Base-by-base conservation (phyloP, 805 yeast species). In the Yarrowia sp. region DNA sequence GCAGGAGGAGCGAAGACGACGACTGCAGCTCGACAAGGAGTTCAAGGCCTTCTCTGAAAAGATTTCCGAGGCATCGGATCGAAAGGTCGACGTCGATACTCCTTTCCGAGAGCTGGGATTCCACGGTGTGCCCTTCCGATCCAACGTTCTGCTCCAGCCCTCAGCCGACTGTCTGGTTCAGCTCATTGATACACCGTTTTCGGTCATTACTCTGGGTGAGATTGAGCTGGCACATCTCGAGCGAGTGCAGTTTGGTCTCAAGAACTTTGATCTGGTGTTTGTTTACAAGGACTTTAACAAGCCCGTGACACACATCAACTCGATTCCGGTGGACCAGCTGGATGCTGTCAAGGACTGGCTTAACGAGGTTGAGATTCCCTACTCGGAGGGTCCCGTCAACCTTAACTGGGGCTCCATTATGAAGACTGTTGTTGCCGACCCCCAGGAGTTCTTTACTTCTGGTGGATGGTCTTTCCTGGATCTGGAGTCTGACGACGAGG, bases 401-500 rank as follows among this genome's bases (percentile, higher is more conserved):
- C 85, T 95, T 83, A 92, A 91, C 78, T 95, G 99, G 99, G 81
- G 86, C 14, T 87, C 92, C 24, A 92, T 95, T 73, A 93, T 95
- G 97, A 93, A 92, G 78, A 91, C 98, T 0, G 85, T 93, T 68
- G 85, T 83, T 68, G 86, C 92, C 4, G 97, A 95, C 75, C 98
- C 99, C 14, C 91, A 91, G 74, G 93, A 91, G 73, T 95, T 95
- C 79, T 95, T 92, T 77, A 78, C 83, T 54, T 96, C 90, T 71
- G 99, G 98, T 65, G 99, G 99, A 63, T 95, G 99, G 99, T 83
- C 85, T 30, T 91, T 95, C 83, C 83, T 95, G 75, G 90, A 92
- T 30, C 93, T 95, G 44, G 93, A 87, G 51, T 92, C 92, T 21
- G 97, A 87, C 66, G 88, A 83, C 58, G 96, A 85, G 67, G 89